Evolutionary conservation across 2,329 filamentous ascomycete genomes (phyloP).

Genomic region (Bisporella sp.): DNA sequence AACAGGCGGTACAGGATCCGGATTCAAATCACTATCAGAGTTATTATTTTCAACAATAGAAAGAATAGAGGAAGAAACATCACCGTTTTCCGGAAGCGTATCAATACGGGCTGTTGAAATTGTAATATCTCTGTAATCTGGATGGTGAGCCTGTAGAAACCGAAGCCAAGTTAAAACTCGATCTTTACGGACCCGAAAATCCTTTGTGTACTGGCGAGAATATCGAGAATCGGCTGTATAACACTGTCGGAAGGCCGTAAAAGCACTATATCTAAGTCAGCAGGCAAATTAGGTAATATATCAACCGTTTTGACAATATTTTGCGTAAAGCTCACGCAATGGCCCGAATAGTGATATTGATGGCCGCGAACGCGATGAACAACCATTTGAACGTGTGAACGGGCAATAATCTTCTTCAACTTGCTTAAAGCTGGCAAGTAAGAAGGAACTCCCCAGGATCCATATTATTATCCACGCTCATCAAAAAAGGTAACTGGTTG

Average conservation of each 20-base stretch:
- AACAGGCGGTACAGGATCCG: too few relatives aligned
- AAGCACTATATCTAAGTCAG: too few relatives aligned
- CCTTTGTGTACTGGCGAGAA: not conserved
- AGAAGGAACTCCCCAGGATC: not conserved
- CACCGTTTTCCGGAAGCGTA: not conserved
- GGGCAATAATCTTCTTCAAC: slow-evolving; percentile 1
- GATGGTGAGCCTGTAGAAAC: not conserved
- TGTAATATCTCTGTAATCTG: not conserved
- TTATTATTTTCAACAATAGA: not conserved
- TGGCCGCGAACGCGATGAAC: not conserved
- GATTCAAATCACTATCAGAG: not conserved
- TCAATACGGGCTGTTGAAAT: not conserved
- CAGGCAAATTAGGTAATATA: not conserved
- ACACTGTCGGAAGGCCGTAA: too few relatives aligned
- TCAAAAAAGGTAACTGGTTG: not conserved
- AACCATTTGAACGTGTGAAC: not conserved
- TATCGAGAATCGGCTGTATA: not conserved
- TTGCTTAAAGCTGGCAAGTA: not conserved
- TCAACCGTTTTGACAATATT: not conserved
- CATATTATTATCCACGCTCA: not conserved
- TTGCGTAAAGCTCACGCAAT: not conserved
- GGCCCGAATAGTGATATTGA: not conserved
- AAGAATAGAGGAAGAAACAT: not conserved
- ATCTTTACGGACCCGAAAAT: not conserved
- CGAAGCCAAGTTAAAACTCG: not conserved